A percentile compares a stretch with the other conserved stretches of the same genome.
Evolutionary conservation across 176 grass and related monocot species (phyloP).

Genomic region (Urochloa ruziziensis): DNA sequence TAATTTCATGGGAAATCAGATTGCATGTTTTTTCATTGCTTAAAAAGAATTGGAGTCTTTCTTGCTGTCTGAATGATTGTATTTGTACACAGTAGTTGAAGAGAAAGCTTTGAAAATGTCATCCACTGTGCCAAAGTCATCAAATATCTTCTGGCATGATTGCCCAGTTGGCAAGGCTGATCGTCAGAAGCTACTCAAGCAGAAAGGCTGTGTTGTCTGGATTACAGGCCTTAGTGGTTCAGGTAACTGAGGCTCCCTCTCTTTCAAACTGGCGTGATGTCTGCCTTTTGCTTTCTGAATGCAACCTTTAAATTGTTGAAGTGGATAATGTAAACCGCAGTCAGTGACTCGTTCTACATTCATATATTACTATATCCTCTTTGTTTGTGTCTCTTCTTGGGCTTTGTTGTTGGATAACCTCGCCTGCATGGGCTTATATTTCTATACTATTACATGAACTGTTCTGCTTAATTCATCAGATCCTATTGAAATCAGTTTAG

Average conservation of each 20-base stretch:
- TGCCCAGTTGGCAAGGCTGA: conserved; percentile 67
- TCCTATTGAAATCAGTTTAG: not conserved
- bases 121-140: conserved; percentile 40
- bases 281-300: not conserved
- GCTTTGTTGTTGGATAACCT: not conserved
- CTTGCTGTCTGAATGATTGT: not conserved
- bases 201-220: conserved; percentile 88
- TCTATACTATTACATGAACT: not conserved
- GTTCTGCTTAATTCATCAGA: not conserved
- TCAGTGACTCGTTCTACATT: not conserved
- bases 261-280: not conserved
- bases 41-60: not conserved
- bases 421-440: not conserved
- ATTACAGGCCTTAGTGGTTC: conserved; percentile 89
- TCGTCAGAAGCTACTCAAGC: conserved; percentile 66
- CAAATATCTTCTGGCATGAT: conserved; percentile 86
- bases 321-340: not conserved
- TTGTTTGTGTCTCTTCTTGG: not conserved
- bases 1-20: not conserved
- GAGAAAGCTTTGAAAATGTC: conserved; percentile 35
- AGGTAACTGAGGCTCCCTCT: conserved; percentile 34
- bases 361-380: not conserved
- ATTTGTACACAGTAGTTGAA: conserved; percentile 15
- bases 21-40: not conserved
- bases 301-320: not conserved